phyloP scores from a whole-genome alignment of 208 protist species.

The Acanthamoeba castellanii region DNA sequence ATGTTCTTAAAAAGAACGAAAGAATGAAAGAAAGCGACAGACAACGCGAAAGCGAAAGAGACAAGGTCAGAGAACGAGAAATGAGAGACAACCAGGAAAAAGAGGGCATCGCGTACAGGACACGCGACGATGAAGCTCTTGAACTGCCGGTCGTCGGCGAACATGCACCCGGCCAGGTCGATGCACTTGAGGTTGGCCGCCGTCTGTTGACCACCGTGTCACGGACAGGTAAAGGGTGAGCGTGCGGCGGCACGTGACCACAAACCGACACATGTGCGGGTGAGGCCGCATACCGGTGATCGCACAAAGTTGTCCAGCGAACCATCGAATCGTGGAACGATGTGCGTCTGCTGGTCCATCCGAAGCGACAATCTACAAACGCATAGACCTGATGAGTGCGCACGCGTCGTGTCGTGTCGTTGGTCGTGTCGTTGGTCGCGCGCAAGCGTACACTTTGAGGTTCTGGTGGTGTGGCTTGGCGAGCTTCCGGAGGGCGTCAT shows the following conservation, averaged over 20 bases:
- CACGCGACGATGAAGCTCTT: conserved; percentile 20
- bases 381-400: no score
- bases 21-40: not conserved
- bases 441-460: conserved; percentile 22
- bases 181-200: not conserved
- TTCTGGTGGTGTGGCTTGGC: not conserved
- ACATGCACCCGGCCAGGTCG: conserved; percentile 2
- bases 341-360: conserved; percentile 32
- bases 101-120: no score
- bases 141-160: conserved; percentile 49
- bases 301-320: not conserved
- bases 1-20: not conserved
- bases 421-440: not conserved
- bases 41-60: not conserved
- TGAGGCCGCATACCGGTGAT: no score
- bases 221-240: no score
- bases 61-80: no score
- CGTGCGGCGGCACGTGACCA: no score
- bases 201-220: no score
- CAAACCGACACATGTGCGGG: no score
- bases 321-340: conserved; percentile 12
- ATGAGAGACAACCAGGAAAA: no score
- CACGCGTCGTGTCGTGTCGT: no score
- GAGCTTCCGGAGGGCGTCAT: conserved; percentile 13
- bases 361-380: not conserved